Conservation (phyloP, 441 rosid genomes). For the Arabidopsis lyrata region DNA sequence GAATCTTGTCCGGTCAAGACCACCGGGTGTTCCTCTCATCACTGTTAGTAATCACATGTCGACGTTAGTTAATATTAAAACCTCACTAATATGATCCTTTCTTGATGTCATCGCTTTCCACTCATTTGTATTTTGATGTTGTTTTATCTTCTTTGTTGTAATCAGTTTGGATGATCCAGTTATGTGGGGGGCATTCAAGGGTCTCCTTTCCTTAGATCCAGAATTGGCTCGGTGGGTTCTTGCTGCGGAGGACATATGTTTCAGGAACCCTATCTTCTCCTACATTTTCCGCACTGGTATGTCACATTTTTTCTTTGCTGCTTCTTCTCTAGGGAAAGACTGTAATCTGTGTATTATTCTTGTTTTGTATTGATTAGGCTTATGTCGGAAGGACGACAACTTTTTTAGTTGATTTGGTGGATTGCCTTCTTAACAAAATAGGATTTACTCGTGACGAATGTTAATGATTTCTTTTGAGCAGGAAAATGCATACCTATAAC, state of each 20-base stretch:
- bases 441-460: constrained; percentile 10
- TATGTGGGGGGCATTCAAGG: constrained; percentile 89
- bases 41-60: constrained; percentile 98
- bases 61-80: constrained; percentile 60
- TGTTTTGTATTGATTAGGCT: constrained; percentile 2
- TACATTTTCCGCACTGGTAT: constrained; percentile 84
- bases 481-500: constrained; percentile 96
- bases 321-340: constrained; percentile 16
- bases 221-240: constrained; percentile 88
- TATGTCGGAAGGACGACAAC: background rate
- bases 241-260: constrained; percentile 95
- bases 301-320: background rate
- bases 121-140: constrained; percentile 24
- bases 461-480: constrained; percentile 43
- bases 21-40: constrained; percentile 79
- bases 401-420: constrained; percentile 6
- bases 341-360: background rate
- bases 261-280: constrained; percentile 63
- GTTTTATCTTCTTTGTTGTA: background rate
- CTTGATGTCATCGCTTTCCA: constrained; percentile 22
- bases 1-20: constrained; percentile 77
- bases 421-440: background rate
- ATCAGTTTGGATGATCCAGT: constrained; percentile 90
- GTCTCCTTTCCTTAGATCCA: constrained; percentile 71
- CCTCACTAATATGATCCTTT: constrained; percentile 18